Evolutionary conservation across 148 eudicot genomes (phyloP).

Genomic region (Heliamphora exappendiculata): DNA sequence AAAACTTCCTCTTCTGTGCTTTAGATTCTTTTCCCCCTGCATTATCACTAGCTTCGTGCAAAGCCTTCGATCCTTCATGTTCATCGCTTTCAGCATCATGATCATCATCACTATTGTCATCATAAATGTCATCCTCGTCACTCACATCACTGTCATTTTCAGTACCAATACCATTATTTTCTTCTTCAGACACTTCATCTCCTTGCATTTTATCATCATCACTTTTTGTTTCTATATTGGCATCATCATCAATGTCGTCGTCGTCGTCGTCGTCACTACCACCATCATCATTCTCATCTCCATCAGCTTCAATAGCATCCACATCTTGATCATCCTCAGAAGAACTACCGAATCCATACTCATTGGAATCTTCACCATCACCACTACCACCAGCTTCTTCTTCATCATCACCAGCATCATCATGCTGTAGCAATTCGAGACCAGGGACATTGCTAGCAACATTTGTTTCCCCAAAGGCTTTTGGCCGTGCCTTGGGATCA

Average conservation of each 20-base stretch:
- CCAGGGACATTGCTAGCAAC: slow-evolving; percentile 67
- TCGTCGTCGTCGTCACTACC: slow-evolving; percentile 4
- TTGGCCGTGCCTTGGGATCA: slow-evolving; percentile 71
- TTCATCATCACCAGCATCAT: slow-evolving; percentile 18
- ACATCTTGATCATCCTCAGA: slow-evolving; percentile 18
- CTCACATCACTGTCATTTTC: slow-evolving; percentile 12
- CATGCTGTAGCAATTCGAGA: slow-evolving; percentile 53
- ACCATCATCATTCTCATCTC: slow-evolving; percentile 14
- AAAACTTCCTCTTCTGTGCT: slow-evolving; percentile 56
- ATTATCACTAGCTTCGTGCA: slow-evolving; percentile 22
- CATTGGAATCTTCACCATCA: slow-evolving; percentile 15
- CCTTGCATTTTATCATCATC: slow-evolving; percentile 20
- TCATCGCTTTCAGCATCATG: slow-evolving; percentile 21
- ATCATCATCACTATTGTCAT: background rate
- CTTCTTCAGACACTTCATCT: slow-evolving; percentile 16
- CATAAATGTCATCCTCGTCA: slow-evolving; percentile 14
- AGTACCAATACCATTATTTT: slow-evolving; percentile 3
- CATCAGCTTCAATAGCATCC: slow-evolving; percentile 24
- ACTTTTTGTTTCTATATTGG: background rate
- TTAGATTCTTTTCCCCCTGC: slow-evolving; percentile 12
- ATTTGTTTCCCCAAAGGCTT: slow-evolving; percentile 84
- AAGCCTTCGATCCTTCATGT: slow-evolving; percentile 27
- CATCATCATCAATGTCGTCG: slow-evolving; percentile 19
- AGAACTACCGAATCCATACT: slow-evolving; percentile 7
- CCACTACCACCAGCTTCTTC: slow-evolving; percentile 16